These are phyloP conservation scores for Diaporthe sp. DNA, from an alignment of 2,329 filamentous ascomycete genomes.

Conservation along the genomic window DNA sequence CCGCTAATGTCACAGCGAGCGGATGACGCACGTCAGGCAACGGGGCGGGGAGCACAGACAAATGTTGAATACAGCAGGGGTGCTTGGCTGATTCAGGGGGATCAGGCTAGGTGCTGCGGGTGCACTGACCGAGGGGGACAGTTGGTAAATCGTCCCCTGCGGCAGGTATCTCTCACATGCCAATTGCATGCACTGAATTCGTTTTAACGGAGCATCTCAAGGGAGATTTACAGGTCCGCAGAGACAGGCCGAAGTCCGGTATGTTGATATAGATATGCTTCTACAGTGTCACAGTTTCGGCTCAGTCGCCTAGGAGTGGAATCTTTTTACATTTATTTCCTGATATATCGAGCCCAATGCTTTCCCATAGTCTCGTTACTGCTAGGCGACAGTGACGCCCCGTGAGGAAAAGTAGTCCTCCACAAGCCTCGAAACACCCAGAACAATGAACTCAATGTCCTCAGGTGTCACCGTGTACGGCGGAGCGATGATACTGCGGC, in stretches of 20 bases:
- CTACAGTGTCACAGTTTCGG: not conserved
- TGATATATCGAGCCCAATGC: too few species aligned
- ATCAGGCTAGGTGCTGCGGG: not conserved
- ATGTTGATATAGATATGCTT: not conserved
- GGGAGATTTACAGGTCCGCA: not conserved
- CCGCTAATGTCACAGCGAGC: constrained; percentile 8
- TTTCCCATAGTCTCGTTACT: not conserved
- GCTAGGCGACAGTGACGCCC: not conserved
- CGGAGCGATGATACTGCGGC: constrained; percentile 66
- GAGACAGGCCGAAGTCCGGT: not conserved
- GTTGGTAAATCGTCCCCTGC: not conserved
- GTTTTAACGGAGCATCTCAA: not conserved
- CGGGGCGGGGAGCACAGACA: constrained; percentile 13
- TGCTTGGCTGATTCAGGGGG: not conserved
- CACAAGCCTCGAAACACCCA: constrained; percentile 61
- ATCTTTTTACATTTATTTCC: too few species aligned
- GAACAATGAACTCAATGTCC: constrained; percentile 67
- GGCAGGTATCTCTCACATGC: not conserved
- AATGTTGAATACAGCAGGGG: not conserved
- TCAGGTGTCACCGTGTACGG: constrained; percentile 71
- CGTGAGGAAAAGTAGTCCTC: constrained; percentile 54
- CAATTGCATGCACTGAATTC: not conserved
- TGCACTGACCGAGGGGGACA: not conserved
- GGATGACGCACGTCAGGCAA: constrained; percentile 10
- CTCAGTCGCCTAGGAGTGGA: not conserved